Percentiles rank a stretch among this genome's conserved stretches.
Evolutionary conservation across 2,329 filamentous ascomycete species (phyloP).

Genomic region (Apiospora pterosperma): DNA sequence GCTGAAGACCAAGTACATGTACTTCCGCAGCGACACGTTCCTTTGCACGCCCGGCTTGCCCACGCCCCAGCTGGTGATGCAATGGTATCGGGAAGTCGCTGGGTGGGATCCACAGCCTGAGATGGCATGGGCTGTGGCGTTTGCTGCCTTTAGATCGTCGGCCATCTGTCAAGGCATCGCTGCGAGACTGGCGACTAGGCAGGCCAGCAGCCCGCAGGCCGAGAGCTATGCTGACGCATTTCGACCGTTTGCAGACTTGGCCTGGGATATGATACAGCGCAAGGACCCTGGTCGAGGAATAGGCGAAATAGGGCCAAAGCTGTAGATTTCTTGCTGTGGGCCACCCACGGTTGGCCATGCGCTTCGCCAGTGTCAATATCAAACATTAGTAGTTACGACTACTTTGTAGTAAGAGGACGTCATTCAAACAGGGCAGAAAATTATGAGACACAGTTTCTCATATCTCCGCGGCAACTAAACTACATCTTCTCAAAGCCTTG

Average conservation of each 20-base stretch:
- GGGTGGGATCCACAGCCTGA: constrained; percentile 63
- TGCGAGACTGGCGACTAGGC: constrained; percentile 76
- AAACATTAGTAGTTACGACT: too few relatives aligned
- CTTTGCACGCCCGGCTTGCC: constrained; percentile 57
- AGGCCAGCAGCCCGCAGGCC: constrained; percentile 86
- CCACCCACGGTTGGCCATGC: too few relatives aligned
- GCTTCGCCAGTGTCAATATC: too few relatives aligned
- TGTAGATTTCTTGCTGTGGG: too few relatives aligned
- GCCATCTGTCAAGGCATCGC: constrained; percentile 84
- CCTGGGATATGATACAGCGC: constrained; percentile 65
- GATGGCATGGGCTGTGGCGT: constrained; percentile 59
- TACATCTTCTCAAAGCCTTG: too few relatives aligned
- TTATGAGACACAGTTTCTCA: too few relatives aligned
- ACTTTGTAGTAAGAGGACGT: too few relatives aligned
- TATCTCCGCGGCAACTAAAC: too few relatives aligned
- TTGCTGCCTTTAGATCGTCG: constrained; percentile 57
- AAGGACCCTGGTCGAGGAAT: constrained; percentile 60
- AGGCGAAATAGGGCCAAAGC: constrained; percentile 1
- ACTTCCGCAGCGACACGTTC: constrained; percentile 45
- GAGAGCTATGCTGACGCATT: constrained; percentile 67
- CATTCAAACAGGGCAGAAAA: too few relatives aligned
- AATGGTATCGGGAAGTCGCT: constrained; percentile 64
- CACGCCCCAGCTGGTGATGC: constrained; percentile 47
- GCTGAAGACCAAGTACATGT: not conserved
- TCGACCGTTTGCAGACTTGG: constrained; percentile 69